Base-by-base conservation (phyloP, 2,329 filamentous ascomycete species). In the Diaporthe vexans region DNA sequence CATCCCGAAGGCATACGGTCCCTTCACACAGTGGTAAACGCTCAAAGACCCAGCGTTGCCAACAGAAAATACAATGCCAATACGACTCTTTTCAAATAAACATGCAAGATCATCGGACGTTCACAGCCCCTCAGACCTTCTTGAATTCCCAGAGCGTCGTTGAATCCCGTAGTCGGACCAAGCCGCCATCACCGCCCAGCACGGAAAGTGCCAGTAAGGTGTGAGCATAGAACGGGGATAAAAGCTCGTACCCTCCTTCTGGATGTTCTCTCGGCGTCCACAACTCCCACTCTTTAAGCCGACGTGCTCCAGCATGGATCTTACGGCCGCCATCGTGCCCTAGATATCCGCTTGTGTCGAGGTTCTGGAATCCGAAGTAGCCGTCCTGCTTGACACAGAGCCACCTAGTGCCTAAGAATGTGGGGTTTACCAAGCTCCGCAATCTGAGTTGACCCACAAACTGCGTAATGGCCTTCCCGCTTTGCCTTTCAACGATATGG, bases 231-330 rank as follows among this genome's bases (percentile, higher is more conserved):
- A 21, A 40, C 8, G 58, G 58, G 1, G 58, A 29, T 4, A 61
- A 19, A 7, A 61, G 35, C 37, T 61, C 37, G 58, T 61, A 43
- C 0, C 58, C 58, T 19, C 58, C 58, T 0, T 61, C 58, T 3
- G 37, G 58, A 21, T 61, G 58, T 17, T 43, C 5, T 17, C 58
- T 61, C 8, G 58, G 58, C 2, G 58, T 61, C 58, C 58, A 61
- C 0, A 61, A 5, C 24, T 61, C 58, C 58, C 58, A 61, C 1
- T 19, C n/a, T 3, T 26, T 40, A 0, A 61, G 35, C 3, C 24
- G n/a, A 19, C 0, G n/a, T 0, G 15, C 35, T 15, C 0, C 2
- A 0, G 58, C 17, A 0, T 9, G 37, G 13, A 61, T 43, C 3
- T 35, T 35, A 4, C 11, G 6, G 0, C 26, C 13, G 13, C 58